Conservation (phyloP, 371 early-diverging fungal genomes). For the Choanephora cucurbitarum region DNA sequence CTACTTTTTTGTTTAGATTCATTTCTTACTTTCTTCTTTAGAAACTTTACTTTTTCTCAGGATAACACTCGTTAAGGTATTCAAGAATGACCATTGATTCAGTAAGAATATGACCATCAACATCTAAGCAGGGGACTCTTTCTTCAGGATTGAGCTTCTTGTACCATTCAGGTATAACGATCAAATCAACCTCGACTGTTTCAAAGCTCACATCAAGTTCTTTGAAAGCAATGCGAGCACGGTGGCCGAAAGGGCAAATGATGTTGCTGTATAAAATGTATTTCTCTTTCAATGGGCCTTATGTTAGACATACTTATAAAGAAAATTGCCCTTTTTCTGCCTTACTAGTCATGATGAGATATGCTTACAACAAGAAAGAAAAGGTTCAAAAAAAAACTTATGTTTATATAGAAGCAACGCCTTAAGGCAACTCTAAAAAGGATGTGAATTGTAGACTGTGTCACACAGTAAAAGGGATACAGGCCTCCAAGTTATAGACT, state of each 20-base stretch:
- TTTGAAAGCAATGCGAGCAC: constrained; percentile 56
- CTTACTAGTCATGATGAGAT: no score
- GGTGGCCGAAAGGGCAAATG: constrained; percentile 67
- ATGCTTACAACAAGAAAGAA: no score
- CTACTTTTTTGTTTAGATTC: constrained; percentile 14
- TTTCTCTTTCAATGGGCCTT: no score
- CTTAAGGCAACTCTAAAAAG: no score
- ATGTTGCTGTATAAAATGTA: constrained; percentile 50
- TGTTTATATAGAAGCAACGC: no score
- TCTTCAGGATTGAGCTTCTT: constrained; percentile 49
- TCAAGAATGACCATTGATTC: constrained; percentile 58
- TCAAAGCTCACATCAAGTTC: constrained; percentile 52
- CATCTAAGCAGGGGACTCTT: constrained; percentile 53
- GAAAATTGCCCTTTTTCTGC: no score
- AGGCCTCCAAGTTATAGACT: no score
- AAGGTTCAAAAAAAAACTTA: no score
- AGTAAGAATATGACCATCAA: constrained; percentile 41
- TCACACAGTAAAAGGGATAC: no score
- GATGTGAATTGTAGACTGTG: no score
- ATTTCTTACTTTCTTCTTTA: not conserved
- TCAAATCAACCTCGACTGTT: constrained; percentile 58
- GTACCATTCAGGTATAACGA: constrained; percentile 66
- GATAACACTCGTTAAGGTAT: constrained; percentile 49
- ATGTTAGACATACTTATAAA: no score
- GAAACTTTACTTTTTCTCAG: constrained; percentile 47